phyloP scores from a whole-genome alignment of 306 rosid genomes.

The Prunus dulcis region DNA sequence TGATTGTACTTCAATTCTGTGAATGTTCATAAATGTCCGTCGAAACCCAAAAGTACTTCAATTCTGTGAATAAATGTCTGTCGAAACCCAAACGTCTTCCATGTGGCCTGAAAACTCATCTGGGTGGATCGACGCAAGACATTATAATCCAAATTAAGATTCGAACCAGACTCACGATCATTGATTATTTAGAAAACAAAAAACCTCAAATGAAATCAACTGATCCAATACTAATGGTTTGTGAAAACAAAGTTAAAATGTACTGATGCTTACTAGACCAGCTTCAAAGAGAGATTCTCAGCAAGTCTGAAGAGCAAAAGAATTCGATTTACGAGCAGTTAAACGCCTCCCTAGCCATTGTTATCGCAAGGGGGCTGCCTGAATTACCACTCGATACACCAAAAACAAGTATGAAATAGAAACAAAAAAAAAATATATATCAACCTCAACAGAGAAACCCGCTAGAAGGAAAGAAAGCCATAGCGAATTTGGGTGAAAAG shows the following conservation, averaged over 20 bases:
- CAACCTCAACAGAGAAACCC: slow-evolving; percentile 41
- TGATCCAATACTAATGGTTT: neutral
- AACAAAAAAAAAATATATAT: slow-evolving; percentile 12
- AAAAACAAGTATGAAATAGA: neutral
- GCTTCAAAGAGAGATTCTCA: slow-evolving; percentile 73
- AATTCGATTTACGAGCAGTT: slow-evolving; percentile 57
- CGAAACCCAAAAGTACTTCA: too few species aligned
- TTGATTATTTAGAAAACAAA: too few species aligned
- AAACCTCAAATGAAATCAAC: too few species aligned
- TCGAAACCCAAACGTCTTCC: too few species aligned
- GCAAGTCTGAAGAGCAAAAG: slow-evolving; percentile 91
- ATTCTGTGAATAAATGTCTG: too few species aligned
- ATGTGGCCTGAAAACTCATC: too few species aligned
- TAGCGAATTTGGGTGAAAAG: slow-evolving; percentile 26
- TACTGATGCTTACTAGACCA: slow-evolving; percentile 88
- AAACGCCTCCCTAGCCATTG: slow-evolving; percentile 56
- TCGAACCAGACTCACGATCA: neutral
- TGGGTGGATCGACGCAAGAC: too few species aligned
- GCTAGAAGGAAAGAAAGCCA: slow-evolving; percentile 3
- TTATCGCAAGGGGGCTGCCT: slow-evolving; percentile 70
- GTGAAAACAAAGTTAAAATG: slow-evolving; percentile 5
- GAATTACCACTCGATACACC: slow-evolving; percentile 65
- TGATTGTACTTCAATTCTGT: too few species aligned
- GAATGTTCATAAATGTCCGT: too few species aligned
- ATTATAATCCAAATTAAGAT: too few species aligned